Conservation (phyloP, 805 yeast species). For the Tetrapisispora phaffii region DNA sequence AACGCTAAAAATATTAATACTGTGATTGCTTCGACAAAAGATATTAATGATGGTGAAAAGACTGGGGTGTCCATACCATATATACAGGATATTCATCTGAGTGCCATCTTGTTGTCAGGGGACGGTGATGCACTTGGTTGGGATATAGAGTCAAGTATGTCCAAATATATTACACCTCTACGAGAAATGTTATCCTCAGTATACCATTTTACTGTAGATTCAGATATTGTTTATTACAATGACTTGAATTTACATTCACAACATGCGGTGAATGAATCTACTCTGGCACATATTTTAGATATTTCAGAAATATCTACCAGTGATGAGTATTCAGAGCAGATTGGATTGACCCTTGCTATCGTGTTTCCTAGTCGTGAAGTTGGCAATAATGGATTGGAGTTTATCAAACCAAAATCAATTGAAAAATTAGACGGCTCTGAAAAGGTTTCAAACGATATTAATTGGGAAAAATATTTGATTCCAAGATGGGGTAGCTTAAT, state of each 20-base stretch:
- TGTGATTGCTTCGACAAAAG: neutral
- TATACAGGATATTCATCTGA: conserved; percentile 58
- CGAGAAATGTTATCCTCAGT: conserved; percentile 41
- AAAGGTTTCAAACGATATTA: neutral
- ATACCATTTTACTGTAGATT: conserved; percentile 65
- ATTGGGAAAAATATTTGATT: conserved; percentile 43
- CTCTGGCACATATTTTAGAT: conserved; percentile 66
- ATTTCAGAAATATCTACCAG: conserved; percentile 60
- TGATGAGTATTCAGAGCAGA: conserved; percentile 49
- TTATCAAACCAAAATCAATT: conserved; percentile 5
- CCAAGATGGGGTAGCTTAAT: conserved; percentile 79
- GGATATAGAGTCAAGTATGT: conserved; percentile 54
- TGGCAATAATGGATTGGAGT: conserved; percentile 35
- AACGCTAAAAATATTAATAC: neutral
- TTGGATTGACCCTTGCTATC: conserved; percentile 59
- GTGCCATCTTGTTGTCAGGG: conserved; percentile 65
- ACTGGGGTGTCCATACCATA: conserved; percentile 24
- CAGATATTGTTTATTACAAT: conserved; percentile 62
- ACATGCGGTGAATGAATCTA: conserved; percentile 28
- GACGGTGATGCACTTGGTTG: conserved; percentile 58
- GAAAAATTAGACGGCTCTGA: neutral
- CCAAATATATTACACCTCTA: conserved; percentile 44
- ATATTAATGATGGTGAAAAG: neutral
- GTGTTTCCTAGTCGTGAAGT: conserved; percentile 24
- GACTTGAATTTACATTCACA: conserved; percentile 29